Percentiles rank a stretch among this genome's conserved stretches.
phyloP scores from a whole-genome alignment of 495 filamentous ascomycete genomes.

The Neurospora cerealis region DNA sequence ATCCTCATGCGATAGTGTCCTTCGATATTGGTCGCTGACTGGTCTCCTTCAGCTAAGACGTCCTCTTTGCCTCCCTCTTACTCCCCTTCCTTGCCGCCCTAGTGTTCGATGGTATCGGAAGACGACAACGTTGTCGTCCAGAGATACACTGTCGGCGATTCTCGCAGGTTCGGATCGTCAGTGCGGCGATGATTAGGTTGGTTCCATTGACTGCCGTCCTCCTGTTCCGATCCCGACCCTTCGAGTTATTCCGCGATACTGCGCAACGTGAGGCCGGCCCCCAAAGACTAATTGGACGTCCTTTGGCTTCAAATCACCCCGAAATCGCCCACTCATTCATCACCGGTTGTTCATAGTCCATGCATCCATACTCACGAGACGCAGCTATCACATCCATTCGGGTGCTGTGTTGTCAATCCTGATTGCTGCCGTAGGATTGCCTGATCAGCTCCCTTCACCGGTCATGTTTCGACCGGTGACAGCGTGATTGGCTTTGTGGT shows the following conservation, averaged over 20 bases:
- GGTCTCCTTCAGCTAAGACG: not conserved
- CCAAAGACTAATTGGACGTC: not conserved
- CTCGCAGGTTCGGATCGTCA: not conserved
- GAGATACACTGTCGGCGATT: not conserved
- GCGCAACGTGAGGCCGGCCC: not conserved
- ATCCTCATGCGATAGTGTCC: not conserved
- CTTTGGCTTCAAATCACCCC: not conserved
- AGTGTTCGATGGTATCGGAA: not conserved
- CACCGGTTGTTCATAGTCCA: not conserved
- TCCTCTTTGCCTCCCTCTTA: not conserved
- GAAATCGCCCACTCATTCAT: not conserved
- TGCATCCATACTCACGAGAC: not conserved
- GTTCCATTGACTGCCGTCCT: not conserved
- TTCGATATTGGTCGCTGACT: not conserved
- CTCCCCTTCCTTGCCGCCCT: not conserved
- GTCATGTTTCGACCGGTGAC: not conserved
- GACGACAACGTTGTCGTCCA: not conserved
- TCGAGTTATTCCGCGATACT: not conserved
- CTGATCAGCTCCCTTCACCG: not conserved
- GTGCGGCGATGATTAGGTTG: not conserved
- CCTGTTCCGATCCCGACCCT: not conserved
- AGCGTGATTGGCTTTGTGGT: not conserved
- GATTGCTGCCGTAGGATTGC: not conserved
- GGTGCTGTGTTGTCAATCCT: not conserved
- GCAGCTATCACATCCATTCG: not conserved